Evolutionary conservation across 1,284 basidiomycete species (phyloP).

Genomic region (Marasmius sp.): DNA sequence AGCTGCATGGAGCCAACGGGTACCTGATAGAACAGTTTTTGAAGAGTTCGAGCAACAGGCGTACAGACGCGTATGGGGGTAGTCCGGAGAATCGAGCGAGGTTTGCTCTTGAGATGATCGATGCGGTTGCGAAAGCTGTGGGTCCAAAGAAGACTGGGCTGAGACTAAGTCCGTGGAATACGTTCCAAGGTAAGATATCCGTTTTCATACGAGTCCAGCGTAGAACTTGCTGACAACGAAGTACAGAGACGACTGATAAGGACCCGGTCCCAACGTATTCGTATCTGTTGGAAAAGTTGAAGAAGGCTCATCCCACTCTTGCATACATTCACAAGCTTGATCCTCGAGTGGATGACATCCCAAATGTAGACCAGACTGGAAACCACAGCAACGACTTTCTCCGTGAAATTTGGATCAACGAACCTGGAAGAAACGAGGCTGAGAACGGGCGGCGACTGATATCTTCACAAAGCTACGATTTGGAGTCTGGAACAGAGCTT

Average conservation of each 20-base stretch:
- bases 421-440: neutral
- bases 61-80: slow-evolving; percentile 52
- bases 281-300: slow-evolving; percentile 31
- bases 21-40: slow-evolving; percentile 39
- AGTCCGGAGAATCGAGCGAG: slow-evolving; percentile 42
- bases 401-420: slow-evolving; percentile 30
- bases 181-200: slow-evolving; percentile 30
- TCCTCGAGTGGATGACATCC: slow-evolving; percentile 28
- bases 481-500: slow-evolving; percentile 30
- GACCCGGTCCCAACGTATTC: slow-evolving; percentile 44
- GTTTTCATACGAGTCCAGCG: too few species aligned
- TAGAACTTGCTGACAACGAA: too few species aligned
- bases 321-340: slow-evolving; percentile 46
- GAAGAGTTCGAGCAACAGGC: slow-evolving; percentile 38
- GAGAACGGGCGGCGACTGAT: slow-evolving; percentile 38
- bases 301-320: slow-evolving; percentile 38
- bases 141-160: slow-evolving; percentile 40
- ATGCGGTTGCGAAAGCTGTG: slow-evolving; percentile 30
- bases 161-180: slow-evolving; percentile 54
- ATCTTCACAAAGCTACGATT: slow-evolving; percentile 43
- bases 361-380: slow-evolving; percentile 1
- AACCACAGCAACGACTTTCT: slow-evolving; percentile 36
- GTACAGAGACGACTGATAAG: slow-evolving; percentile 40
- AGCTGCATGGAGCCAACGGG: slow-evolving; percentile 29
- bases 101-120: slow-evolving; percentile 38